A percentile compares a stretch with the other conserved stretches of the same genome.
Evolutionary conservation across 139 green algal genomes (phyloP).

Genomic region (Micractinium sp.): DNA sequence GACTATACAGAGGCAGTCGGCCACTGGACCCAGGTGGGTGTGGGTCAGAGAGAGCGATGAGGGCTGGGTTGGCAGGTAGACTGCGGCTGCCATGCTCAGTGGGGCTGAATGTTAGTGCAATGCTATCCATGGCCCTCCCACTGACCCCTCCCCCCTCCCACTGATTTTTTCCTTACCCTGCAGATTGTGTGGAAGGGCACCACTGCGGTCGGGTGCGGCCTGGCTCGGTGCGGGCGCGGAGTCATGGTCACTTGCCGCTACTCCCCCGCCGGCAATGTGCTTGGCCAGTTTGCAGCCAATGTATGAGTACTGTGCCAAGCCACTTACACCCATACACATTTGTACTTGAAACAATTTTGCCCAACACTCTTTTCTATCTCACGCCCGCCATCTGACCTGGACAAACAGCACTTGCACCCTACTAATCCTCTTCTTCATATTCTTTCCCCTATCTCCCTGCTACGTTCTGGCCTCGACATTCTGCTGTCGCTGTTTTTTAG

Average conservation of each 20-base stretch:
- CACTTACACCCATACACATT: not conserved
- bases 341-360: no score
- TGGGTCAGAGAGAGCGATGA: not conserved
- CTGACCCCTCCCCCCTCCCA: not conserved
- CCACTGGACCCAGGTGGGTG: conserved; percentile 3
- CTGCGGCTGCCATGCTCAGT: not conserved
- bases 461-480: not conserved
- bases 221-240: not conserved
- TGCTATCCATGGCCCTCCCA: no score
- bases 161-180: not conserved
- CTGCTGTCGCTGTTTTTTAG: not conserved
- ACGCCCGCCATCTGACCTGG: no score
- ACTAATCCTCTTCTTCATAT: no score
- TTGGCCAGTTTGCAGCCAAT: not conserved
- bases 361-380: no score
- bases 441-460: no score
- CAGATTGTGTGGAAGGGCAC: conserved; percentile 12
- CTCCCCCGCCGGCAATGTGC: conserved; percentile 8
- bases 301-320: not conserved
- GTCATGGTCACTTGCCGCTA: not conserved
- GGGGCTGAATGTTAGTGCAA: not conserved
- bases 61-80: no score
- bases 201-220: conserved; percentile 6
- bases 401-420: no score
- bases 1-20: not conserved